Evolutionary conservation across 2,329 filamentous ascomycete species (phyloP), one percentile per base, ranked within the genome.

Genomic region (Arachnomyces sp.): DNA sequence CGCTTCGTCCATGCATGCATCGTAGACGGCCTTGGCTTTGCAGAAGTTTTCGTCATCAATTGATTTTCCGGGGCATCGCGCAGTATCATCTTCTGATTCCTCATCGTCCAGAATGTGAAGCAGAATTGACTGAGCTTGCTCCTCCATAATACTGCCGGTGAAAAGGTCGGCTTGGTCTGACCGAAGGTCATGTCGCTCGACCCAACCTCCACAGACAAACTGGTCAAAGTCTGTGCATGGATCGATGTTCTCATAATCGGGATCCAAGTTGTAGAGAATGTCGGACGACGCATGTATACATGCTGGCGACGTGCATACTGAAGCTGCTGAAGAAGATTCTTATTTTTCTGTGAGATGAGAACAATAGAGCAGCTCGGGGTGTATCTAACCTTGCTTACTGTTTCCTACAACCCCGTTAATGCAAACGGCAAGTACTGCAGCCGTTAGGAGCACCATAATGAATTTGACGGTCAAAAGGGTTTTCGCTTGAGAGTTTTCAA

Each of bases 211-310:
- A 50, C 82, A 85, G 14, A 78, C 78, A 41, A 79, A 72, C 54
- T 79, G 68, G 44, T 84, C 78, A 44, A 86, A 86, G 52, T 84
- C 62, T n/a, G 68, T 73, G 51, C 82, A 86, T 1, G 82, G 75
- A 53, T 86, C 79, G 30, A 86, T 65, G 2, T 75, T 60, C 44
- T 74, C 67, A 57, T 83, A 80, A 37, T 78, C 65, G 6, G 78
- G 74, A 12, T 77, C 74, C 11, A 83, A 61, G 44, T 78, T 81
- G 47, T 77, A 74, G 7, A 82, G 67, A 30, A 83, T 72, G 46
- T 75, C 72, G 9, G 77, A 78, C 3, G 78, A 72, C 9, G 78
- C 78, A 51, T 81, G 75, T 9, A 82, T 67, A 55, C 79, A 84
- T 44, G 74, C 73, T 31, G 77, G 72, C 7, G 77, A 75, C 35